phyloP scores from a whole-genome alignment of 2,329 filamentous ascomycete genomes.

The Cercospora brassicicola region DNA sequence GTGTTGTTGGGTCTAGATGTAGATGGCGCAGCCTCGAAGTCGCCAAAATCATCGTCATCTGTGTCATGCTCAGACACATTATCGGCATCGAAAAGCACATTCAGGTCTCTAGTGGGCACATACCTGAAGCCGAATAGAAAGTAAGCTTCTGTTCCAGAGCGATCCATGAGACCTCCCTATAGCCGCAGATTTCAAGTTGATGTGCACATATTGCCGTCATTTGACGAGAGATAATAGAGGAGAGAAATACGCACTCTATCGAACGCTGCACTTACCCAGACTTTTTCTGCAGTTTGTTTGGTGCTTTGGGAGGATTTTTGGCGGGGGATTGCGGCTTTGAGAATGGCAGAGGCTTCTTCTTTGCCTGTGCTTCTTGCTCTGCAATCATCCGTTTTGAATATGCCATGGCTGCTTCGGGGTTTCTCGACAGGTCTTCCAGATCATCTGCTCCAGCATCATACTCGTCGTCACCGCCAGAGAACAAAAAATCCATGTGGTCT shows the following conservation, averaged over 20 bases:
- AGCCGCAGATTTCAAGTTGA: not conserved
- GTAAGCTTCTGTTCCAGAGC: not conserved
- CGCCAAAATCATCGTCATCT: slow-evolving; percentile 39
- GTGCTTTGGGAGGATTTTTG: slow-evolving; percentile 18
- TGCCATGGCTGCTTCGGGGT: slow-evolving; percentile 40
- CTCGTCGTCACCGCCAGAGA: slow-evolving; percentile 36
- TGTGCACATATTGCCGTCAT: not conserved
- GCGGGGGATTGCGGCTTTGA: slow-evolving; percentile 4
- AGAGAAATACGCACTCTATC: not conserved
- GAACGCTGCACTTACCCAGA: slow-evolving; percentile 16
- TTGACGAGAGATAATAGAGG: not conserved
- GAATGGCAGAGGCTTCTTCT: slow-evolving; percentile 10
- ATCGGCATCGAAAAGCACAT: slow-evolving; percentile 40
- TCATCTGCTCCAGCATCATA: slow-evolving; percentile 40
- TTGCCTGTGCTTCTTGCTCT: slow-evolving; percentile 27
- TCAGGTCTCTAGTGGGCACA: slow-evolving; percentile 26
- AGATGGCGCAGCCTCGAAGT: slow-evolving; percentile 33
- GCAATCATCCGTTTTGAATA: slow-evolving; percentile 39
- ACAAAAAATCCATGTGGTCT: slow-evolving; percentile 39
- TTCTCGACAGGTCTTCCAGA: slow-evolving; percentile 35
- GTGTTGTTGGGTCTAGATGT: not conserved
- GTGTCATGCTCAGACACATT: slow-evolving; percentile 31
- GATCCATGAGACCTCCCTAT: not conserved
- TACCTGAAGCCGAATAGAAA: slow-evolving; percentile 11
- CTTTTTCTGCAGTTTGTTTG: slow-evolving; percentile 33